Conservation (phyloP, 208 protist genomes). For the Strigomonas oncopelti region DNA sequence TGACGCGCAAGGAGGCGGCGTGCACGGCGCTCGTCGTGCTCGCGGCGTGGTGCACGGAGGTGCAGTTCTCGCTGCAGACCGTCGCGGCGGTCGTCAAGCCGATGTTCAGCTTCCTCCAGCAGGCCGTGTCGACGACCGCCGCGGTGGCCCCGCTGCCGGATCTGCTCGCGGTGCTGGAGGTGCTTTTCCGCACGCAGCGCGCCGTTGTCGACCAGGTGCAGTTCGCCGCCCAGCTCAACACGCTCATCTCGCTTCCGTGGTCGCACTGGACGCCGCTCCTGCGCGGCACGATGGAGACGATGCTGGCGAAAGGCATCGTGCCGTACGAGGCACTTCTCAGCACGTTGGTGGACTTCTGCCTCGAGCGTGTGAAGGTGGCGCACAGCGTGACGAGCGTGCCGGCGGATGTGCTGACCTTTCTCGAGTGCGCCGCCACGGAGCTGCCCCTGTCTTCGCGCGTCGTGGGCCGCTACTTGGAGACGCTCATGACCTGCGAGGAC, state of each 20-base stretch:
- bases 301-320: constrained; percentile 13
- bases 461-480: constrained; percentile 38
- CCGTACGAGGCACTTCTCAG: constrained; percentile 8
- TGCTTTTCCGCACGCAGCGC: constrained; percentile 65
- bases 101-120: constrained; percentile 34
- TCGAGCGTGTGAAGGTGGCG: constrained; percentile 36
- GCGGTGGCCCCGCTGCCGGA: constrained; percentile 39
- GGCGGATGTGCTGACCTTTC: constrained; percentile 58
- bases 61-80: constrained; percentile 58
- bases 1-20: constrained; percentile 32
- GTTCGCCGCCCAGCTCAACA: constrained; percentile 43
- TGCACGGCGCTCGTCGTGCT: constrained; percentile 72
- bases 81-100: constrained; percentile 60
- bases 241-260: constrained; percentile 64
- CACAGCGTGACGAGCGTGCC: constrained; percentile 52
- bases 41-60: constrained; percentile 61
- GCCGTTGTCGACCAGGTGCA: constrained; percentile 40
- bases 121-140: constrained; percentile 5
- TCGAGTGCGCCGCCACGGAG: constrained; percentile 51
- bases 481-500: constrained; percentile 33
- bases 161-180: constrained; percentile 55
- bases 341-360: constrained; percentile 18
- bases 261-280: constrained; percentile 21
- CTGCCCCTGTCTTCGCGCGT: constrained; percentile 55
- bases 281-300: constrained; percentile 12